Conservation (phyloP, 192 early-diverging fungal genomes). For the Backusella circina region DNA sequence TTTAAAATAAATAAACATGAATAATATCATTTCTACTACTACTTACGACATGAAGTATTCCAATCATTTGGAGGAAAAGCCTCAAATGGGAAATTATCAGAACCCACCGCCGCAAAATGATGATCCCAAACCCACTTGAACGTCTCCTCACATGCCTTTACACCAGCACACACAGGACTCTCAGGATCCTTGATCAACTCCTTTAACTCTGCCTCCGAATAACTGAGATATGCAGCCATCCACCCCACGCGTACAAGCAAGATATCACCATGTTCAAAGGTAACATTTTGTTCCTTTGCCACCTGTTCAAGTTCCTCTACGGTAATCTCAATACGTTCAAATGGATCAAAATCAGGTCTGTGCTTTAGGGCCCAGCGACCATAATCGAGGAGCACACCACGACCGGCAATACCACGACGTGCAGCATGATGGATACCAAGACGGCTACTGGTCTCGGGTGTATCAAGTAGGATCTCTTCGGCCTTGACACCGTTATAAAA, state of each 20-base stretch:
- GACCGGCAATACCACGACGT: constrained; percentile 27
- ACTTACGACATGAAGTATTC: constrained; percentile 23
- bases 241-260: constrained; percentile 28
- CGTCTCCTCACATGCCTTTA: constrained; percentile 32
- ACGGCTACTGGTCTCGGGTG: not conserved
- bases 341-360: constrained; percentile 18
- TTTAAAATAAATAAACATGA: not conserved
- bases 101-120: constrained; percentile 28
- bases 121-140: constrained; percentile 30
- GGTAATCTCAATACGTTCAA: constrained; percentile 13
- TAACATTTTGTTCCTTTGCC: constrained; percentile 17
- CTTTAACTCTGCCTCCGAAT: not conserved
- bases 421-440: constrained; percentile 34
- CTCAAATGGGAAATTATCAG: constrained; percentile 22
- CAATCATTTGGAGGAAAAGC: constrained; percentile 17
- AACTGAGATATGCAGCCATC: constrained; percentile 8
- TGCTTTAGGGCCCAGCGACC: constrained; percentile 21
- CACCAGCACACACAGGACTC: constrained; percentile 4
- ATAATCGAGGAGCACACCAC: constrained; percentile 28
- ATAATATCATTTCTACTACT: not conserved
- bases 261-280: constrained; percentile 28
- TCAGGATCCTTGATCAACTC: not conserved
- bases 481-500: constrained; percentile 26
- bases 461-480: not conserved
- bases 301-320: constrained; percentile 23